A percentile compares a stretch with the other conserved stretches of the same genome.
Evolutionary conservation across 2,329 filamentous ascomycete genomes (phyloP).

Genomic region (Ophiostoma himal-ulmi): DNA sequence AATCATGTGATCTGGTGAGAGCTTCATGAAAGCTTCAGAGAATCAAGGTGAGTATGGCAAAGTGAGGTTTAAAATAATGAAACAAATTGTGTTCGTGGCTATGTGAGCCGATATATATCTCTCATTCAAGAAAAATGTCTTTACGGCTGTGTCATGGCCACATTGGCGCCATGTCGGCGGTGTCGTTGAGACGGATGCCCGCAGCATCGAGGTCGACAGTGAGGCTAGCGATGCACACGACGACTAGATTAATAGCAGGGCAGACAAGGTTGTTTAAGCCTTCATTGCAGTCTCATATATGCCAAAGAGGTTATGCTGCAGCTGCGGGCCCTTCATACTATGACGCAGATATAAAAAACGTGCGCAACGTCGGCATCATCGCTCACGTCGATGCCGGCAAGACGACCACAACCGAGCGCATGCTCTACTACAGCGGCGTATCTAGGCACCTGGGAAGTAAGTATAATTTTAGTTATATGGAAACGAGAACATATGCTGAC

Average conservation of each 20-base stretch:
- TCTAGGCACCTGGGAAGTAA: constrained; percentile 73
- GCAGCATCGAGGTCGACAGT: background rate
- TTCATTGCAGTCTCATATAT: too few relatives aligned
- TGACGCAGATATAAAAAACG: constrained; percentile 50
- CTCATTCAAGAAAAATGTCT: background rate
- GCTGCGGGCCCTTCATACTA: constrained; percentile 27
- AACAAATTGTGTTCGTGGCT: background rate
- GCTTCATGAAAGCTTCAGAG: constrained; percentile 5
- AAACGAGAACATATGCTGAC: background rate
- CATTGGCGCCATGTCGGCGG: background rate
- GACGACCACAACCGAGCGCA: constrained; percentile 96
- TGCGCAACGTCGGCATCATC: constrained; percentile 95
- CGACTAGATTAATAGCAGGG: background rate
- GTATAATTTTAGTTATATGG: constrained; percentile 26
- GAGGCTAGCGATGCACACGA: constrained; percentile 2
- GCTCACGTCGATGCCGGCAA: constrained; percentile 98
- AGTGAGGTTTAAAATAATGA: background rate
- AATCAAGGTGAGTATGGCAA: background rate
- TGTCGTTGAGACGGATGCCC: background rate
- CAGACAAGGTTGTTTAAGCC: background rate
- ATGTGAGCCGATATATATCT: background rate
- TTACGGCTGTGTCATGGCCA: constrained; percentile 1
- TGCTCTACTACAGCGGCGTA: constrained; percentile 94
- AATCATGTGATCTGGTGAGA: constrained; percentile 13
- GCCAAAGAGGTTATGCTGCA: background rate